A percentile compares a stretch with the other conserved stretches of the same genome.
phyloP scores from a whole-genome alignment of 768 basidiomycete genomes.

The Tricholoma saponaceum region DNA sequence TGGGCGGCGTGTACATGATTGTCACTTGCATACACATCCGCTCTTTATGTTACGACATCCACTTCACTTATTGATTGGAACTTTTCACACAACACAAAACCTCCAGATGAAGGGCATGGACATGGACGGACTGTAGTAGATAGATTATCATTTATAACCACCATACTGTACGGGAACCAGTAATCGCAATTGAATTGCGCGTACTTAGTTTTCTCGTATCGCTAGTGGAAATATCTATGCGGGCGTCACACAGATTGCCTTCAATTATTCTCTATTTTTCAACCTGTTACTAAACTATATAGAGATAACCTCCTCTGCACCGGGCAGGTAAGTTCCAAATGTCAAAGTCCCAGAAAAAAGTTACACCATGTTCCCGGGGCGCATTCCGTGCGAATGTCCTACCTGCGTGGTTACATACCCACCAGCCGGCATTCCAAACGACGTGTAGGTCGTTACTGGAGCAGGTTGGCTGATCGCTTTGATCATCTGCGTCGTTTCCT shows the following conservation, averaged over 20 bases:
- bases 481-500: slow-evolving; percentile 20
- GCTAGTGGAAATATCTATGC: not conserved
- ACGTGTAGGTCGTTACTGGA: slow-evolving; percentile 18
- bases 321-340: not conserved
- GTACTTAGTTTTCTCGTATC: not conserved
- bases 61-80: not conserved
- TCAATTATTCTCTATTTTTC: not conserved
- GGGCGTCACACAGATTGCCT: not conserved
- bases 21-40: not conserved
- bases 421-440: slow-evolving; percentile 7
- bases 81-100: not conserved
- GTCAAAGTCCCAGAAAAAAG: not conserved
- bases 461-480: slow-evolving; percentile 20
- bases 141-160: not conserved
- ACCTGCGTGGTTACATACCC: slow-evolving; percentile 14
- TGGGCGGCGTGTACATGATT: not conserved
- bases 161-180: not conserved
- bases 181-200: not conserved
- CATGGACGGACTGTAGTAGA: not conserved
- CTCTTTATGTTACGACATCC: not conserved
- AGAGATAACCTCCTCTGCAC: not conserved
- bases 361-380: slow-evolving; percentile 14
- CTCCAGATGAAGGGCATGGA: not conserved
- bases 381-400: slow-evolving; percentile 13
- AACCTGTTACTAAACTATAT: too few relatives aligned